Evolutionary conservation across 1,284 basidiomycete genomes (phyloP), one percentile per base, ranked within the genome.

Genomic region (Austropuccinia psidii): DNA sequence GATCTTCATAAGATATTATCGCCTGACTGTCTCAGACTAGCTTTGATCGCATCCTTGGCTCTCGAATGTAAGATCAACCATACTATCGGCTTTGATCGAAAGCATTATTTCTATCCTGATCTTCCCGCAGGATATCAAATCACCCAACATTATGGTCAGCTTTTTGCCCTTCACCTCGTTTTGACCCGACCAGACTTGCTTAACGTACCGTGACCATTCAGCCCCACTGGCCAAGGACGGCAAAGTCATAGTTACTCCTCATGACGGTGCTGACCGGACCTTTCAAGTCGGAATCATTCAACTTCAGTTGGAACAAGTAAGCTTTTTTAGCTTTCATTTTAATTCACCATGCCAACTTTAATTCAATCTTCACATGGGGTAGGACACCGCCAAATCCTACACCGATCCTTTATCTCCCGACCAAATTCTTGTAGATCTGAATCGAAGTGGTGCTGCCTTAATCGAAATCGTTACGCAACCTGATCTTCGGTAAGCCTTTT

Each of bases 51-150:
- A 0, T 90, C 93, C 0, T 78, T 95, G 0, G 93, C 94, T 0
- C 84, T 98, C 37, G 83, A 87, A 41, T 88, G 90, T 54, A 77
- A 85, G 0, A 84, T 98, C 9, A 89, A 91, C 77, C 77, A 77
- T 0, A 84, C 85, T n/a, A 94, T 90, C 0, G 85, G 89, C 1
- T 97, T 97, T 77, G 95, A 99, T 81, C 85, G 95, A 77, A 99
- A 99, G 80, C 95, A 98, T 80, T 99, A 98, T 80, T 98, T 98
- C 81, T 98, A 99, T 80, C 87, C 91, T 1, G 95, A 98, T 81
- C 85, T 97, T 37, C 93, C 96, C 0, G 84, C 89, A 2, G 95
- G 94, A 0, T 98, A 94, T 81, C 96, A 99, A 82, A 95, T 98
- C 76, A 98, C 95, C 0, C 95, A 98, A 79, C 90, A 92, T 77